A percentile compares a stretch with the other conserved stretches of the same genome.
These are phyloP conservation scores for Talaromyces albobiverticillius DNA, from an alignment of 2,329 filamentous ascomycete genomes.

Conservation along the genomic window DNA sequence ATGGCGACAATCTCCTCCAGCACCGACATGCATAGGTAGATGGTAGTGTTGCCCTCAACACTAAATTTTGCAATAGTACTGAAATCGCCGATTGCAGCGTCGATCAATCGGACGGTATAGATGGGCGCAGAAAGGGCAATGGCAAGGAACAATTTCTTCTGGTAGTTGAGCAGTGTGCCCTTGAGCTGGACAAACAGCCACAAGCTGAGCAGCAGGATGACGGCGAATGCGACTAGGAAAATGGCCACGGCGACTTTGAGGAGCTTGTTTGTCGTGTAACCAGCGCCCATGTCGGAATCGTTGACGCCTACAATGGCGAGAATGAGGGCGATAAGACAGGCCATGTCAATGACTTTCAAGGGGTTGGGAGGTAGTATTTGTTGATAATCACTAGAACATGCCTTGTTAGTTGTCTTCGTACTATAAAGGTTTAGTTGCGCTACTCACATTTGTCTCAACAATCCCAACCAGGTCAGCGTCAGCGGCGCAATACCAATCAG, in stretches of 20 bases:
- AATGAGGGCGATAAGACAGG: slow-evolving; percentile 22
- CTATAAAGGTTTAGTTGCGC: too few relatives aligned
- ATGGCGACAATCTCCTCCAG: slow-evolving; percentile 29
- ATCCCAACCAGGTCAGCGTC: slow-evolving; percentile 25
- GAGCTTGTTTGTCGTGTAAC: slow-evolving; percentile 12
- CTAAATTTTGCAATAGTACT: not conserved
- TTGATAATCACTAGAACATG: slow-evolving; percentile 6
- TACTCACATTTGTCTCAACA: slow-evolving; percentile 29
- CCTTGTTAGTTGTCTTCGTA: not conserved
- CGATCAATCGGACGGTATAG: slow-evolving; percentile 26
- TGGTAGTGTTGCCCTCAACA: slow-evolving; percentile 20
- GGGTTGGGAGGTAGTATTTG: slow-evolving; percentile 18
- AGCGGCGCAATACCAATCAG: slow-evolving; percentile 29
- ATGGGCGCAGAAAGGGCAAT: slow-evolving; percentile 26
- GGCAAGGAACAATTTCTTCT: slow-evolving; percentile 28
- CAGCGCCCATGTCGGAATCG: slow-evolving; percentile 1
- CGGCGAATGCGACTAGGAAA: slow-evolving; percentile 23
- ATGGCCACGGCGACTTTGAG: slow-evolving; percentile 24
- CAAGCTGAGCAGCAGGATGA: slow-evolving; percentile 15
- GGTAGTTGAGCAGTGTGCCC: slow-evolving; percentile 15
- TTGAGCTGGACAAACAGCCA: slow-evolving; percentile 18
- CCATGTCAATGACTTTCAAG: slow-evolving; percentile 13
- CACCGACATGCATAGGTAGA: slow-evolving; percentile 29
- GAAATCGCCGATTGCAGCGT: slow-evolving; percentile 24
- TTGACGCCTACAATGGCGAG: slow-evolving; percentile 25